Percentiles rank a stretch among this genome's conserved stretches.
These are phyloP conservation scores for Talaromyces stipitatus DNA, from an alignment of 495 filamentous ascomycete species.

Conservation along the genomic window DNA sequence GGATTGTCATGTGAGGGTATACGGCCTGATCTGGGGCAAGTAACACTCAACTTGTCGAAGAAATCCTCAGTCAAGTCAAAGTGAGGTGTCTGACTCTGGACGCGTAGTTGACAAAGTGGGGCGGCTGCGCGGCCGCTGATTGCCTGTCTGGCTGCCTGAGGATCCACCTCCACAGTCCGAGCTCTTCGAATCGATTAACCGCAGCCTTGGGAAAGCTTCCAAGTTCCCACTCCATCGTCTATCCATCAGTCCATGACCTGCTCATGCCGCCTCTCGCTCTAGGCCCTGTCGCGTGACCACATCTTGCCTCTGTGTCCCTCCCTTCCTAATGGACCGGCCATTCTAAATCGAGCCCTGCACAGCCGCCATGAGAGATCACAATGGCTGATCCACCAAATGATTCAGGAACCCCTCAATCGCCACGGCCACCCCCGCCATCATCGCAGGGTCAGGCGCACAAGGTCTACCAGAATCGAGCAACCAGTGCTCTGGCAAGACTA, in stretches of 20 bases:
- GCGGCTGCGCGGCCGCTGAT: background rate
- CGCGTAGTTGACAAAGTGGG: background rate
- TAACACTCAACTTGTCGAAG: too few species aligned
- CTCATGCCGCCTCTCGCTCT: background rate
- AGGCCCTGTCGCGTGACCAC: background rate
- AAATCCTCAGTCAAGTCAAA: too few species aligned
- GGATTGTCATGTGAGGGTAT: too few species aligned
- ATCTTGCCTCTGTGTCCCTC: background rate
- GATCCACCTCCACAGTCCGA: background rate
- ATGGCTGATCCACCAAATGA: slow-evolving; percentile 8
- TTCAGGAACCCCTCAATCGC: slow-evolving; percentile 19
- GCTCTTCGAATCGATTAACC: background rate
- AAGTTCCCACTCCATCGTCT: too few species aligned
- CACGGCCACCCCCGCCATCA: slow-evolving; percentile 44
- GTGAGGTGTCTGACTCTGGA: too few species aligned
- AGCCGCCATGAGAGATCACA: slow-evolving; percentile 5
- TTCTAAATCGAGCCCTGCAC: slow-evolving; percentile 21
- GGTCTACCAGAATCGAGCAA: slow-evolving; percentile 39
- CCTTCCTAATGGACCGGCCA: slow-evolving; percentile 32
- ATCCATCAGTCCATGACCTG: background rate
- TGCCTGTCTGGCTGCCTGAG: background rate
- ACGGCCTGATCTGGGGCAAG: too few species aligned
- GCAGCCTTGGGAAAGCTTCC: background rate
- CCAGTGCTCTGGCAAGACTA: slow-evolving; percentile 49
- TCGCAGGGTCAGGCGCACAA: slow-evolving; percentile 38